Percentiles rank a stretch among this genome's conserved stretches.
Conservation (phyloP, 306 rosid genomes). For the Mucuna pruriens region DNA sequence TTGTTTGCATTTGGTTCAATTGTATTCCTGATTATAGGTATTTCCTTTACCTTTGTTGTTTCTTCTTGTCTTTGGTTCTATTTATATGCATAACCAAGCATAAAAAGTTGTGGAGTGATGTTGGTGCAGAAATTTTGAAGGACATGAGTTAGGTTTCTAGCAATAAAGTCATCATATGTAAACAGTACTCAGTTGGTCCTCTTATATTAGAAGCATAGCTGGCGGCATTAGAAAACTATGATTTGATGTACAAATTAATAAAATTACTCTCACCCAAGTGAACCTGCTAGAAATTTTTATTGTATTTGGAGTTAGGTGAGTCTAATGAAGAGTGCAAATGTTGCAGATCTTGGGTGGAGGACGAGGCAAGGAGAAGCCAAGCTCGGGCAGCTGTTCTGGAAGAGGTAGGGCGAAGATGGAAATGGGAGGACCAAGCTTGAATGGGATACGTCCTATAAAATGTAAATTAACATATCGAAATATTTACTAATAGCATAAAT, state of each 20-base stretch:
- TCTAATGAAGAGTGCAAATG: conserved; percentile 39
- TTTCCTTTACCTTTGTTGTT: not conserved
- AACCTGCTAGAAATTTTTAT: conserved; percentile 9
- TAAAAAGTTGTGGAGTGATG: not conserved
- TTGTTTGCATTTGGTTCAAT: conserved; percentile 14
- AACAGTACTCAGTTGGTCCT: conserved; percentile 20
- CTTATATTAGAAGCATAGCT: not conserved
- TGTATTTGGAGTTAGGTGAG: conserved; percentile 22
- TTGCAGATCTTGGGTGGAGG: conserved; percentile 99
- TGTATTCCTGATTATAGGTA: not conserved
- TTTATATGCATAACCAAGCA: not conserved
- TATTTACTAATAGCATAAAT: not conserved
- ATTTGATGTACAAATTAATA: not conserved
- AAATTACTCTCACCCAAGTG: not conserved
- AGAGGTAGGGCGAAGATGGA: conserved; percentile 96
- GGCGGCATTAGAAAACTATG: not conserved
- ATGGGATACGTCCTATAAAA: not conserved
- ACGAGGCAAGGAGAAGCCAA: conserved; percentile 84
- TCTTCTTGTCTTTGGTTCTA: not conserved
- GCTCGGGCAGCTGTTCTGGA: conserved; percentile 88
- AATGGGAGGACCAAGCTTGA: conserved; percentile 72
- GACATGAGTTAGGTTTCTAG: not conserved
- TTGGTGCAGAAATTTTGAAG: not conserved
- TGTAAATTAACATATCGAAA: conserved; percentile 35
- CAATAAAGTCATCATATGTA: not conserved